Evolutionary conservation across 192 early-diverging fungal species (phyloP).

Genomic region (Diversispora epigaea): DNA sequence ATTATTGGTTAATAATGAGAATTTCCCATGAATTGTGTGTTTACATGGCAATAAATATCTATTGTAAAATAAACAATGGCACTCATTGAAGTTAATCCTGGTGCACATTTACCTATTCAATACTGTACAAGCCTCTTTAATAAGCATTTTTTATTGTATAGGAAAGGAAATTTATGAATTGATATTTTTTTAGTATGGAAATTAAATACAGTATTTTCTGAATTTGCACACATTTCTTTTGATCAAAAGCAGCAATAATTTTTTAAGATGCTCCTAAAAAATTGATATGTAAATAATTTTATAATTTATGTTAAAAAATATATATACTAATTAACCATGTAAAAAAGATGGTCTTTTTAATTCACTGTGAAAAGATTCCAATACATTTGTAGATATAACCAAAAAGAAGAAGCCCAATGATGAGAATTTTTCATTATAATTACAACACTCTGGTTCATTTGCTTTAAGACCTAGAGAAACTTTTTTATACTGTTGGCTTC

Average conservation of each 20-base stretch:
- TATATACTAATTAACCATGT: slow-evolving; percentile 8
- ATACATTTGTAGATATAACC: slow-evolving; percentile 10
- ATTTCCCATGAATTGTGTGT: slow-evolving; percentile 5
- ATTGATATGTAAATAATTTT: no score
- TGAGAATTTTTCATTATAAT: slow-evolving; percentile 28
- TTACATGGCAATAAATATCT: slow-evolving; percentile 16
- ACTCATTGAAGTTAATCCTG: slow-evolving; percentile 17
- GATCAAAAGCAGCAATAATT: not conserved
- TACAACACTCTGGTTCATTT: slow-evolving; percentile 13
- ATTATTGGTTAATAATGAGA: not conserved
- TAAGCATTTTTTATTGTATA: slow-evolving; percentile 16
- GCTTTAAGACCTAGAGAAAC: not conserved
- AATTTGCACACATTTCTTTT: slow-evolving; percentile 13
- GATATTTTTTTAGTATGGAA: slow-evolving; percentile 27
- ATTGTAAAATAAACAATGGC: slow-evolving; percentile 6
- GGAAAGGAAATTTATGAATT: slow-evolving; percentile 16
- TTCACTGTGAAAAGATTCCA: slow-evolving; percentile 31
- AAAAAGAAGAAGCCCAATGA: no score
- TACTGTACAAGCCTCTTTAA: slow-evolving; percentile 20
- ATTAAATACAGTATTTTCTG: no score
- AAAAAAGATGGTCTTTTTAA: slow-evolving; percentile 3
- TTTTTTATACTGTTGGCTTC: slow-evolving; percentile 14
- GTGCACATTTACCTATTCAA: slow-evolving; percentile 2
- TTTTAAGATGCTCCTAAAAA: slow-evolving; percentile 17
- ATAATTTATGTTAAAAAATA: no score